phyloP scores from a whole-genome alignment of 2,329 filamentous ascomycete species.

The Myriosclerotinia duriaeana region DNA sequence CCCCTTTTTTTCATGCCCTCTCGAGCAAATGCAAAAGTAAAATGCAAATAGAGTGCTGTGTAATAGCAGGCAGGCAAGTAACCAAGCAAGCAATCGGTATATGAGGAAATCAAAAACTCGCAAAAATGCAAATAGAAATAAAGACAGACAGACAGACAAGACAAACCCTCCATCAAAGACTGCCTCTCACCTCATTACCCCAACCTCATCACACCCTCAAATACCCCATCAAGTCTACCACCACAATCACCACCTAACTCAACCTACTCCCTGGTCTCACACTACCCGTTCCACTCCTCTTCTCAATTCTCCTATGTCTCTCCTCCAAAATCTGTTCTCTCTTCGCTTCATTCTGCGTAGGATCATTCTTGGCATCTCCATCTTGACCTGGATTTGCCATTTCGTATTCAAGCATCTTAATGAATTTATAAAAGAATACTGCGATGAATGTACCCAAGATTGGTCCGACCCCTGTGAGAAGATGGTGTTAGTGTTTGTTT shows the following conservation, averaged over 20 bases:
- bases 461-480: conserved; percentile 48
- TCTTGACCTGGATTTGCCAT: conserved; percentile 45
- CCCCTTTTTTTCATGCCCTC: neutral
- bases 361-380: conserved; percentile 23
- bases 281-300: neutral
- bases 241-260: neutral
- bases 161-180: neutral
- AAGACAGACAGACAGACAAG: neutral
- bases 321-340: conserved; percentile 15
- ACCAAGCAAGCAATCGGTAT: neutral
- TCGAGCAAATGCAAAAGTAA: neutral
- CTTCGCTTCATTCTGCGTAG: conserved; percentile 20
- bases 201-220: neutral
- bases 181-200: neutral
- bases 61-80: neutral
- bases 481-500: neutral
- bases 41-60: neutral
- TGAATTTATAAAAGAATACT: conserved; percentile 48
- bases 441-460: conserved; percentile 51
- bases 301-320: conserved; percentile 10
- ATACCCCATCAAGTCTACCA: too few species aligned
- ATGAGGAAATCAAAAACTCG: neutral
- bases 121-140: neutral
- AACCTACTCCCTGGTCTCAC: conserved; percentile 1
- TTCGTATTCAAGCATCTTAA: conserved; percentile 53